These are phyloP conservation scores for Amylostereum areolatum DNA, from an alignment of 1,284 basidiomycete genomes.

Conservation along the genomic window DNA sequence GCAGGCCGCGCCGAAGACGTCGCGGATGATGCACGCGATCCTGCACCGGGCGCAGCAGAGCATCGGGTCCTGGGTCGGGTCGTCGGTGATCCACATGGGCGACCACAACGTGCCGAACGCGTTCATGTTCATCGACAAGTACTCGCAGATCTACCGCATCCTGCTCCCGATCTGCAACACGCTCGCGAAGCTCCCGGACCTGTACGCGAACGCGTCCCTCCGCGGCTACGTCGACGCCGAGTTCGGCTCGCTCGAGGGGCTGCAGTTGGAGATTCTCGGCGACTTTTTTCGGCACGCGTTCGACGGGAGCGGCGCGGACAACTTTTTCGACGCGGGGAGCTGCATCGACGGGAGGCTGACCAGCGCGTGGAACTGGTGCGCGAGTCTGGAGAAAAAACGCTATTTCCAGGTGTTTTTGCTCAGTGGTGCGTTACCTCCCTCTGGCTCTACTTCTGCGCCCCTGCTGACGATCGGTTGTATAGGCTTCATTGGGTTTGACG, in stretches of 20 bases:
- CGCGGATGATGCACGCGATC: conserved; percentile 79
- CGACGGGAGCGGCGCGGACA: conserved; percentile 77
- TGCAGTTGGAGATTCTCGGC: conserved; percentile 60
- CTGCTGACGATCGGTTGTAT: neutral
- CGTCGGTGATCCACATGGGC: conserved; percentile 50
- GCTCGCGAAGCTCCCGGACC: conserved; percentile 57
- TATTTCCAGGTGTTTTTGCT: conserved; percentile 76
- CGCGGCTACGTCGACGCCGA: conserved; percentile 74
- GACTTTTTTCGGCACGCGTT: conserved; percentile 84
- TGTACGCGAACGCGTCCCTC: conserved; percentile 62
- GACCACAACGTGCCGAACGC: conserved; percentile 88
- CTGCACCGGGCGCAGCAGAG: conserved; percentile 72
- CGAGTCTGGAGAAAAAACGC: conserved; percentile 72
- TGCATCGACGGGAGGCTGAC: conserved; percentile 65
- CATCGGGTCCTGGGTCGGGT: conserved; percentile 75
- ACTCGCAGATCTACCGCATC: conserved; percentile 83
- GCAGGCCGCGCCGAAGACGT: conserved; percentile 76
- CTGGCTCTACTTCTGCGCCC: neutral
- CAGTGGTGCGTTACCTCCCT: conserved; percentile 45
- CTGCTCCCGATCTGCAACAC: conserved; percentile 77
- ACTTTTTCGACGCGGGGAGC: conserved; percentile 71
- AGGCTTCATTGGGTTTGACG: conserved; percentile 81
- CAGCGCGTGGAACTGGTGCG: conserved; percentile 86
- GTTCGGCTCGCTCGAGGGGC: conserved; percentile 66
- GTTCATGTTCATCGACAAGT: conserved; percentile 80